These are phyloP conservation scores for Hypomyces rosellus DNA, from an alignment of 2,329 filamentous ascomycete genomes.

Conservation along the genomic window DNA sequence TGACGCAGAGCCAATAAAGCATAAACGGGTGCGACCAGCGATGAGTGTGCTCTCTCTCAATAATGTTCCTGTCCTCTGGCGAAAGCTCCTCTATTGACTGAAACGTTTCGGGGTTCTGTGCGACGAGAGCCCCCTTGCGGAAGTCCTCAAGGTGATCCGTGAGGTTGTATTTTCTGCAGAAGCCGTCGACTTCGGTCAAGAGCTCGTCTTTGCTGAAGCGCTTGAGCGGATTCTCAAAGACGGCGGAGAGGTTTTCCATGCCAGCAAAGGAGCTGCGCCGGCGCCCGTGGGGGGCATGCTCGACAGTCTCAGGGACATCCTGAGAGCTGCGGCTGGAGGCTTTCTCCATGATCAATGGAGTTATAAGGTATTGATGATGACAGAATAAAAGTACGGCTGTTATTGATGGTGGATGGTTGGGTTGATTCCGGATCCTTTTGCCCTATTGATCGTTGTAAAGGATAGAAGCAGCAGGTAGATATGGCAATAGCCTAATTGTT, in stretches of 20 bases:
- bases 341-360: slow-evolving; percentile 5
- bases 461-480: too few species aligned
- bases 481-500: background rate
- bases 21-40: slow-evolving; percentile 48
- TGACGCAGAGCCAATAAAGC: slow-evolving; percentile 39
- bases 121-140: slow-evolving; percentile 31
- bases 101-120: slow-evolving; percentile 24
- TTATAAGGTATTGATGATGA: background rate
- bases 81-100: slow-evolving; percentile 22
- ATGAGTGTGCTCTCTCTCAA: slow-evolving; percentile 45
- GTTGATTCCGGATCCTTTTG: too few species aligned
- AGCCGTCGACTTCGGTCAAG: slow-evolving; percentile 8
- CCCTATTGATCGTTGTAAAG: too few species aligned
- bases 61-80: slow-evolving; percentile 29
- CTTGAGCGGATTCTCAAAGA: slow-evolving; percentile 14
- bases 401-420: too few species aligned
- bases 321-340: background rate
- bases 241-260: slow-evolving; percentile 10
- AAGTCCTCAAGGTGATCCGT: slow-evolving; percentile 39
- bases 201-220: slow-evolving; percentile 11
- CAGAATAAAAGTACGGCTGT: too few species aligned
- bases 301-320: slow-evolving; percentile 9
- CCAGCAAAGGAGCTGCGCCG: slow-evolving; percentile 10
- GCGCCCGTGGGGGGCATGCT: background rate
- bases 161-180: slow-evolving; percentile 31